Conservation (phyloP, 176 grass and related monocot genomes). For the Aegilops longissima region DNA sequence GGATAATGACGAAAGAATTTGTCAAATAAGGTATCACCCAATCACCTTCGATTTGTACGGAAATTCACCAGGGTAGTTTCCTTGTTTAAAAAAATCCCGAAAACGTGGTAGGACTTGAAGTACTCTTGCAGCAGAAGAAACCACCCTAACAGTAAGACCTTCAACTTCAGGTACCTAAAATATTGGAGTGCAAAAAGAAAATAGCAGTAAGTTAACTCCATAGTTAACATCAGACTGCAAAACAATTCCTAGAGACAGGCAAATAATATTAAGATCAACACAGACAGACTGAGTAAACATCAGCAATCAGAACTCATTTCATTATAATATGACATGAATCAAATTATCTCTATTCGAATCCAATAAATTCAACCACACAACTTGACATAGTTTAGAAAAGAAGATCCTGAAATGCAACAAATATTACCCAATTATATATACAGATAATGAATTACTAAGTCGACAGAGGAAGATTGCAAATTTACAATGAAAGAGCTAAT, state of each 20-base stretch:
- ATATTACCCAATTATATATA: not conserved
- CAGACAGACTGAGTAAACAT: not conserved
- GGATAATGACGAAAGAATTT: constrained; percentile 8
- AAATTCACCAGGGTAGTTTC: constrained; percentile 78
- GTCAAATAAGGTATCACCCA: not conserved
- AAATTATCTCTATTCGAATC: not conserved
- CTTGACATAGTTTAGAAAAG: not conserved
- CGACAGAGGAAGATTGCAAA: not conserved
- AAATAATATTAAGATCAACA: not conserved
- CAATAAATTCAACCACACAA: not conserved
- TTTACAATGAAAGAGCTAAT: constrained; percentile 10
- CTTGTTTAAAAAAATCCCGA: constrained; percentile 67
- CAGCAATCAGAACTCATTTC: not conserved
- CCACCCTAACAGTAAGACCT: constrained; percentile 86
- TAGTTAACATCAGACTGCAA: constrained; percentile 19
- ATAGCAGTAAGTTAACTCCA: constrained; percentile 26
- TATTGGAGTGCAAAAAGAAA: constrained; percentile 29
- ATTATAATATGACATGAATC: not conserved
- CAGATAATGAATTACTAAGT: not conserved
- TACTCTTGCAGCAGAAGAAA: constrained; percentile 71
- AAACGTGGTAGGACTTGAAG: constrained; percentile 70
- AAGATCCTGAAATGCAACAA: constrained; percentile 1
- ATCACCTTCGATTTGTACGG: constrained; percentile 95
- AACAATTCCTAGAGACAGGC: not conserved
- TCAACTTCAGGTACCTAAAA: constrained; percentile 76